Evolutionary conservation across 208 protist species (phyloP), one percentile per base, ranked within the genome.

Genomic region (Trypanosoma caninum): DNA sequence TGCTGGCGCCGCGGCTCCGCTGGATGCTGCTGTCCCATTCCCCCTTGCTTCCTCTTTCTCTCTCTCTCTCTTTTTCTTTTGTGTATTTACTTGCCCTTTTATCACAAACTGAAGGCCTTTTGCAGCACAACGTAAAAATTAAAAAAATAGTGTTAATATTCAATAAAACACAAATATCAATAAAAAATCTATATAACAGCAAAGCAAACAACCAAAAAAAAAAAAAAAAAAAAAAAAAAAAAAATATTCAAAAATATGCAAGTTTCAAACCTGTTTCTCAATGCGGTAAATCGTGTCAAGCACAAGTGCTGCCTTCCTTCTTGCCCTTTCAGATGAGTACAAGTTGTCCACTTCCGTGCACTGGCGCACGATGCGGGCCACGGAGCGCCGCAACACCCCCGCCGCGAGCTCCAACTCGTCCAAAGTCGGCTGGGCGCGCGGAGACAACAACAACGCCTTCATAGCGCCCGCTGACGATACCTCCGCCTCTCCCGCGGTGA

Each of bases 1-100:
- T 78, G 74, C 31, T 72, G 82, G 31, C 59, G 74, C 59, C 72
- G 78, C 30, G 27, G 51, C 44, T 86, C 71, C 57, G 84, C 84
- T 27, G 44, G 66, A 56, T 65, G 60, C 30, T 74, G 62, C 59
- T 94, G 87, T n/a, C 87, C 87, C 87, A 94, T 94, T 4, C 13
- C 44, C 20, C 44, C 7, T 10, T 53, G 10, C 11, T 59, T 46
- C 27, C 18, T 46, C 46, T 18, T 42, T 18, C 35, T 46, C 18
- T 2, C 27, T 4, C 33, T 41, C 8, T 40, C n/a, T 51, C 13
- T 51, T 41, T 10, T 53, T 40, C 22, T 52, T 6, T 62, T 51
- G 14, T 52, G 13, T 22, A 22, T 28, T 18, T 3, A 7, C 22
- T 31, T 3, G 14, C 4, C 22, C 5, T 22, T 16, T 23, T 54